Conservation (phyloP, 2,329 filamentous ascomycete genomes). For the Cytospora mali region DNA sequence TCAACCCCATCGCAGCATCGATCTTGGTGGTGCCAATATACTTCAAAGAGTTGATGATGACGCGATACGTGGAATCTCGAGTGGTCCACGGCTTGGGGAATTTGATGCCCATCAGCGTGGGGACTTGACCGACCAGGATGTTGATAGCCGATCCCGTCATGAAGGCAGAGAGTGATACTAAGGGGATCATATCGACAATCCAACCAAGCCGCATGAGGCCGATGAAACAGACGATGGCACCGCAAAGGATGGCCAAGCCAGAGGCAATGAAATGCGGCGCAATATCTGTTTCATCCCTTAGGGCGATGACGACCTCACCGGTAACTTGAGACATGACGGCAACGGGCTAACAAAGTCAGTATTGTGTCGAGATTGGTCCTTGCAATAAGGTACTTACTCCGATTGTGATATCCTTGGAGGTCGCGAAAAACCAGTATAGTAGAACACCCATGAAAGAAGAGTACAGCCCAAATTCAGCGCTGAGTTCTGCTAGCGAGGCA, state of each 20-base stretch:
- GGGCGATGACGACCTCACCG: conserved; percentile 75
- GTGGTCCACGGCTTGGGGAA: conserved; percentile 62
- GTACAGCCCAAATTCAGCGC: conserved; percentile 83
- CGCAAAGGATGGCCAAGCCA: conserved; percentile 75
- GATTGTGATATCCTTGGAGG: conserved; percentile 97
- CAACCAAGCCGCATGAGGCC: conserved; percentile 82
- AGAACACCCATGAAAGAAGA: conserved; percentile 95
- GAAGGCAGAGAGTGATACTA: conserved; percentile 89
- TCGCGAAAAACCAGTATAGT: conserved; percentile 97
- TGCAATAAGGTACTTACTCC: conserved; percentile 60
- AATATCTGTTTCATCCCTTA: conserved; percentile 59
- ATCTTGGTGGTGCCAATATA: conserved; percentile 66
- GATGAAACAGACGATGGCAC: conserved; percentile 75
- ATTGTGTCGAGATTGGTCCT: conserved; percentile 27
- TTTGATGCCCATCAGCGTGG: conserved; percentile 76
- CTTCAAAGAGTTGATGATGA: conserved; percentile 82
- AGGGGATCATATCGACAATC: conserved; percentile 90
- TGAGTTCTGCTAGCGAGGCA: conserved; percentile 78
- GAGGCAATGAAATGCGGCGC: conserved; percentile 72
- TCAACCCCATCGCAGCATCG: conserved; percentile 90
- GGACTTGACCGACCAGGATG: conserved; percentile 83
- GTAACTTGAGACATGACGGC: conserved; percentile 93
- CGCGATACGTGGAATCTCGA: conserved; percentile 75
- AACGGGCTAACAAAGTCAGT: conserved; percentile 64
- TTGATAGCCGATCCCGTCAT: conserved; percentile 96